These are phyloP conservation scores for Curvularia verruculosa DNA, from an alignment of 2,329 filamentous ascomycete genomes.

Conservation along the genomic window DNA sequence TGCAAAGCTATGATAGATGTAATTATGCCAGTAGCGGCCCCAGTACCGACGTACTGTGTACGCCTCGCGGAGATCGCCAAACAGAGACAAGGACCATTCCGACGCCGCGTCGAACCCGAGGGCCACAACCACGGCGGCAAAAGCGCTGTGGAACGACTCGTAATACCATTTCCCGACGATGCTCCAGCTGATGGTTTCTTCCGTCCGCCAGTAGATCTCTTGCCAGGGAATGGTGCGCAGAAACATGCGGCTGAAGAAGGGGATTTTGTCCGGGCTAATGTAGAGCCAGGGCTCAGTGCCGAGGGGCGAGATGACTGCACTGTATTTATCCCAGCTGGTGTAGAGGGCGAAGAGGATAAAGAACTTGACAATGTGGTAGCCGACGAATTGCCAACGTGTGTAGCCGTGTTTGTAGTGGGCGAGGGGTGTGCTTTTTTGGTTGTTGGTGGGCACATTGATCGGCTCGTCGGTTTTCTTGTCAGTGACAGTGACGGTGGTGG, in stretches of 20 bases:
- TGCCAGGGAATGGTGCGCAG: constrained; percentile 4
- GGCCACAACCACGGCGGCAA: constrained; percentile 18
- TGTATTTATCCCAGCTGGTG: background rate
- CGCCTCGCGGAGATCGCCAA: constrained; percentile 10
- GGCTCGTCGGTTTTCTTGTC: constrained; percentile 11
- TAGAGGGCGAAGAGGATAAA: background rate
- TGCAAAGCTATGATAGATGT: constrained; percentile 21
- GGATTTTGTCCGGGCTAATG: background rate
- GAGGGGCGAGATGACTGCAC: background rate
- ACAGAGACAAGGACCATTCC: constrained; percentile 21
- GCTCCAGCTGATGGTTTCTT: constrained; percentile 17
- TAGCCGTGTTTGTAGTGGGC: constrained; percentile 3
- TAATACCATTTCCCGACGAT: constrained; percentile 22
- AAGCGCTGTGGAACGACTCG: constrained; percentile 19
- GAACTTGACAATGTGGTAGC: constrained; percentile 5
- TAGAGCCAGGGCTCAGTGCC: background rate
- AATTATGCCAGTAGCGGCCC: constrained; percentile 32
- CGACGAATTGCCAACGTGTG: constrained; percentile 8
- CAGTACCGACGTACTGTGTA: constrained; percentile 26
- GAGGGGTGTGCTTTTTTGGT: background rate
- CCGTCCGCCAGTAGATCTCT: constrained; percentile 9
- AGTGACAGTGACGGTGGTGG: background rate
- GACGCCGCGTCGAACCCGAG: constrained; percentile 8
- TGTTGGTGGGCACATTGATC: background rate
- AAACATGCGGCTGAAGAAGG: constrained; percentile 14